Evolutionary conservation across 352 stramenopile genomes (phyloP).

Genomic region (Pythium myriotylum): DNA sequence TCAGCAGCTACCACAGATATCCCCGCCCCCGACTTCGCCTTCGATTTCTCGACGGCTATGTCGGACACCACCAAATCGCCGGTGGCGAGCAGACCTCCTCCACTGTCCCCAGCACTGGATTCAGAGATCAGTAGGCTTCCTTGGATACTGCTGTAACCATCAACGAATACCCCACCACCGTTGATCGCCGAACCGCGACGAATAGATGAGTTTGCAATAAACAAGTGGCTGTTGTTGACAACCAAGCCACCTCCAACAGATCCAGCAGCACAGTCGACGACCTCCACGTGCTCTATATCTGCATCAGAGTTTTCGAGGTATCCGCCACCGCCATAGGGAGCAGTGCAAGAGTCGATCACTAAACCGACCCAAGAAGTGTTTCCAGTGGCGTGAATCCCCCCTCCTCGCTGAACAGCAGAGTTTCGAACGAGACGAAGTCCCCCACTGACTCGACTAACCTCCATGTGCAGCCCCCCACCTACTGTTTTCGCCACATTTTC

Average conservation of each 20-base stretch:
- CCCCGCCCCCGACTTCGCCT: constrained; percentile 36
- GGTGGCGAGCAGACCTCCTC: constrained; percentile 25
- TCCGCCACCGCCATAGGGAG: constrained; percentile 13
- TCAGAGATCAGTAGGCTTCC: constrained; percentile 11
- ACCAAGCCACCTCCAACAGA: constrained; percentile 25
- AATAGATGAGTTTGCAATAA: neutral
- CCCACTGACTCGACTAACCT: neutral
- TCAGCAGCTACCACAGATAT: constrained; percentile 9
- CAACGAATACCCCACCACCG: constrained; percentile 21
- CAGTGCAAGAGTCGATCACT: constrained; percentile 11
- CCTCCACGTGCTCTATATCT: neutral
- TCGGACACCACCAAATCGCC: constrained; percentile 2
- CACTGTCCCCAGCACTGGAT: constrained; percentile 2
- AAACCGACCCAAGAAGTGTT: neutral
- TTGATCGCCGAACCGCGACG: constrained; percentile 6
- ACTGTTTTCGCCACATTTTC: constrained; percentile 1
- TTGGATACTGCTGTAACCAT: neutral
- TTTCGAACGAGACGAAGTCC: constrained; percentile 1
- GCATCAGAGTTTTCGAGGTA: neutral
- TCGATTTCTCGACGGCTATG: constrained; percentile 3
- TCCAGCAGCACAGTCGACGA: constrained; percentile 6
- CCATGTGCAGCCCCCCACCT: constrained; percentile 14
- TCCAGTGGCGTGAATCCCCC: constrained; percentile 12
- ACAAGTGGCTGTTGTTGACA: constrained; percentile 6
- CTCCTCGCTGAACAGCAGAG: constrained; percentile 2